Evolutionary conservation across 2,329 filamentous ascomycete genomes (phyloP).

Genomic region (Ophiostoma novo-ulmi): DNA sequence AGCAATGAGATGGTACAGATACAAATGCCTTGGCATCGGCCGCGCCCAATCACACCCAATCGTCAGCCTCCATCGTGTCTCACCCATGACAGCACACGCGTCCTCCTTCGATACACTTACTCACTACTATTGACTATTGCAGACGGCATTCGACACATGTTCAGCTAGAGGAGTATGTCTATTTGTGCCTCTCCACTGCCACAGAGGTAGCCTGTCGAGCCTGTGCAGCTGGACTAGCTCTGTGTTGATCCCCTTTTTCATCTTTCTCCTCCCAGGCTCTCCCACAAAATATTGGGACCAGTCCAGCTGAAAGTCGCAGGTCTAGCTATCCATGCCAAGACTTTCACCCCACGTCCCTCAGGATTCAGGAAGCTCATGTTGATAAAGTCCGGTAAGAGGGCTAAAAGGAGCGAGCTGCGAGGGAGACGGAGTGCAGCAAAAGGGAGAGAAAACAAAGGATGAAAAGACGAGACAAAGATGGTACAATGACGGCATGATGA

Average conservation of each 20-base stretch:
- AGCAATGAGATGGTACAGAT: background rate
- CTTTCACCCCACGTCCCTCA: background rate
- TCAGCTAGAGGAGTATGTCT: background rate
- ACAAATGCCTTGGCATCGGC: background rate
- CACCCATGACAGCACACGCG: constrained; percentile 9
- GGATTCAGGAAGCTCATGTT: background rate
- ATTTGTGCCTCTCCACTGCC: background rate
- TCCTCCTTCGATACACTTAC: background rate
- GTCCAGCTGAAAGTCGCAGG: constrained; percentile 1
- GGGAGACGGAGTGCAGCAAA: background rate
- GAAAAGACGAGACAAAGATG: background rate
- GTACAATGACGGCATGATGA: background rate
- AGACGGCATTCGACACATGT: background rate
- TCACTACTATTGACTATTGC: background rate
- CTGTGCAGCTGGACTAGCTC: background rate
- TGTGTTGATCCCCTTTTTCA: background rate
- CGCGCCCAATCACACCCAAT: background rate
- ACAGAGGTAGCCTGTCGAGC: background rate
- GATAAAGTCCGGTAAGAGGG: background rate
- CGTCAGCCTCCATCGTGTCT: background rate
- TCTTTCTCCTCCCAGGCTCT: background rate
- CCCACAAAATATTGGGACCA: background rate
- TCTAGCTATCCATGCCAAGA: background rate
- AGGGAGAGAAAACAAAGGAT: background rate
- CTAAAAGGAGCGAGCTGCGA: background rate